A percentile compares a stretch with the other conserved stretches of the same genome.
phyloP scores from a whole-genome alignment of 768 basidiomycete genomes.

The Coprinellus micaceus region DNA sequence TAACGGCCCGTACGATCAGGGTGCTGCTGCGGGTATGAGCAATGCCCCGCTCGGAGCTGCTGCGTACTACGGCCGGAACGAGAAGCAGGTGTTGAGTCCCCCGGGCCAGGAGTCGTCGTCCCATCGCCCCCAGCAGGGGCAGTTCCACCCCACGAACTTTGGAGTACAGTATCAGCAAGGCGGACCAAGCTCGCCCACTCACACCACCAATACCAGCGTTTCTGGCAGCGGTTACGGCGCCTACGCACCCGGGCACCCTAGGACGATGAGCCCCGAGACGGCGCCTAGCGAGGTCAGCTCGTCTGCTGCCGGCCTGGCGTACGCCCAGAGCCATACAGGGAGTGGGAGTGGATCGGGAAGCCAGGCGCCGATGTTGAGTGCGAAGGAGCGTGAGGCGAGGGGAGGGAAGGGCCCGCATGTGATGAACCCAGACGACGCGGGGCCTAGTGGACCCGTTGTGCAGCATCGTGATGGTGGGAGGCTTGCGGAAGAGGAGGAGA shows the following conservation, averaged over 20 bases:
- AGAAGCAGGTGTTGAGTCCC: constrained; percentile 1
- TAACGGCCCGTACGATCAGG: neutral
- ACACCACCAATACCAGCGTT: neutral
- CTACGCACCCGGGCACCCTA: too few relatives aligned
- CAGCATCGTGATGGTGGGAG: constrained; percentile 12
- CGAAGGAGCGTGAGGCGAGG: constrained; percentile 23
- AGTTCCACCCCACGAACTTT: neutral
- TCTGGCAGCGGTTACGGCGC: too few relatives aligned
- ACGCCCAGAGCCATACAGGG: neutral
- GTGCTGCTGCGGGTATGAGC: neutral
- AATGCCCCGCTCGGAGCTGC: neutral
- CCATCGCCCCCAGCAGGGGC: neutral
- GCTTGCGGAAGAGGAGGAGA: constrained; percentile 4
- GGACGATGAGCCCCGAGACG: neutral
- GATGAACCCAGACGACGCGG: constrained; percentile 3
- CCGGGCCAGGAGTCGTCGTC: neutral
- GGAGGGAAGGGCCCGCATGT: neutral
- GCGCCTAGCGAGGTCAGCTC: neutral
- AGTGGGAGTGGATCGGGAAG: too few relatives aligned
- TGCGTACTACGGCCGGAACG: constrained; percentile 1
- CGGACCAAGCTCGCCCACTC: neutral
- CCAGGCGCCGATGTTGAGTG: neutral
- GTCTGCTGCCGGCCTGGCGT: neutral
- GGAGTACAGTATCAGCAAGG: neutral
- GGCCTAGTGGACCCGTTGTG: constrained; percentile 3